Base-by-base conservation (phyloP, 2,329 filamentous ascomycete species). In the Xylaria sp. region DNA sequence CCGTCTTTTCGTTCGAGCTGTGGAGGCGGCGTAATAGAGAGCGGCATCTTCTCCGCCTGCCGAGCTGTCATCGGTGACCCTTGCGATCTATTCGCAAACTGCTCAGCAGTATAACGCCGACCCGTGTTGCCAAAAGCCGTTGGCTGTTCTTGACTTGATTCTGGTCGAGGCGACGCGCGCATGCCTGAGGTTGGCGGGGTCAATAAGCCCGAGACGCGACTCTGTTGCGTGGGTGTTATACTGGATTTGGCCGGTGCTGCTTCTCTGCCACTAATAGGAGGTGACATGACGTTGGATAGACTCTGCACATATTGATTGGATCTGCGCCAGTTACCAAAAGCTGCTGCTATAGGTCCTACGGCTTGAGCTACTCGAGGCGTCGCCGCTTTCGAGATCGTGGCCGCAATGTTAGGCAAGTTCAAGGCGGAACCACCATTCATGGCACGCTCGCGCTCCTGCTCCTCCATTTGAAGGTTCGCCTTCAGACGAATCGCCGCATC, bases 391-490 rank as follows among this genome's bases (percentile, higher is more conserved):
- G 84, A 86, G 52, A 92, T 86, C 37, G 90, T 84, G 52, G 88
- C 88, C 1, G 91, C 88, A 48, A 96, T 83, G 47, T 89, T 90
- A 3, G 90, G 89, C 66, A 94, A 79, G 57, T 80, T 84, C 62
- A 87, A 80, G 34, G 84, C 79, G 6, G 85, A 88, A 11, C 83
- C 84, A 52, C 87, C 87, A 57, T 88, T 86, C 76, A 90, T 83
- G 0, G 91, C 87, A 61, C 94, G 84, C 74, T 97, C 93, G 55
- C 91, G 90, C 75, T 97, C 92, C 72, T 96, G 91, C 72, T 95
- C 90, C 74, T 99, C 93, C 94, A 99, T 99, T 72, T 97, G 91
- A 42, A 99, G 80, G 70, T 96, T 97, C 11, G 94, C 91, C 72
- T 91, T 91, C 62, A 99, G 86, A 56, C 94, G 88, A 67, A 97